phyloP scores from a whole-genome alignment of 345 rosid species.

The Pistacia atlantica region DNA sequence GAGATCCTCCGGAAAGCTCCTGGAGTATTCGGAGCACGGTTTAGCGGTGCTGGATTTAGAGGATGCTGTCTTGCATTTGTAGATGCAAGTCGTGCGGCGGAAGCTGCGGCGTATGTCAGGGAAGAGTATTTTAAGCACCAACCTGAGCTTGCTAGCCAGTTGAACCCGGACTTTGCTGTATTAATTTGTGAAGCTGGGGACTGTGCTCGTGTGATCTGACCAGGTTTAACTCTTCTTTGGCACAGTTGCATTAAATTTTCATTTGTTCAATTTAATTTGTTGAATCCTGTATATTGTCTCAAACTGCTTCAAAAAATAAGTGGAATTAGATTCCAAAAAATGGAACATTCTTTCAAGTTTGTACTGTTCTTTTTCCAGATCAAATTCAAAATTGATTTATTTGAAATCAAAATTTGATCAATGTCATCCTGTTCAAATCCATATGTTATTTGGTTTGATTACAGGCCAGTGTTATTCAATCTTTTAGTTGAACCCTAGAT shows the following conservation, averaged over 20 bases:
- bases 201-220: constrained; percentile 63
- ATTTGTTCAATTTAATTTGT: background rate
- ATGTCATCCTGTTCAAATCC: no score
- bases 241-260: background rate
- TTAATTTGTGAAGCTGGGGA: constrained; percentile 76
- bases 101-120: constrained; percentile 66
- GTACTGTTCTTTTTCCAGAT: no score
- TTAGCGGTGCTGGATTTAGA: constrained; percentile 94
- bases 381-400: no score
- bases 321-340: background rate
- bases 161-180: constrained; percentile 46
- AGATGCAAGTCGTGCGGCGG: constrained; percentile 54
- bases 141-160: constrained; percentile 57
- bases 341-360: no score
- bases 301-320: background rate
- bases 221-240: background rate
- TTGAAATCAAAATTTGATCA: no score
- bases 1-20: constrained; percentile 71
- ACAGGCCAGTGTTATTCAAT: no score
- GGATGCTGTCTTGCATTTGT: constrained; percentile 90
- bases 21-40: constrained; percentile 81
- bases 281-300: background rate
- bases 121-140: constrained; percentile 63
- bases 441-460: no score
- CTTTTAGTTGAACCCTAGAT: no score